A percentile compares a stretch with the other conserved stretches of the same genome.
These are phyloP conservation scores for Ceratobasidium sp. DNA, from an alignment of 1,284 basidiomycete species.

Conservation along the genomic window DNA sequence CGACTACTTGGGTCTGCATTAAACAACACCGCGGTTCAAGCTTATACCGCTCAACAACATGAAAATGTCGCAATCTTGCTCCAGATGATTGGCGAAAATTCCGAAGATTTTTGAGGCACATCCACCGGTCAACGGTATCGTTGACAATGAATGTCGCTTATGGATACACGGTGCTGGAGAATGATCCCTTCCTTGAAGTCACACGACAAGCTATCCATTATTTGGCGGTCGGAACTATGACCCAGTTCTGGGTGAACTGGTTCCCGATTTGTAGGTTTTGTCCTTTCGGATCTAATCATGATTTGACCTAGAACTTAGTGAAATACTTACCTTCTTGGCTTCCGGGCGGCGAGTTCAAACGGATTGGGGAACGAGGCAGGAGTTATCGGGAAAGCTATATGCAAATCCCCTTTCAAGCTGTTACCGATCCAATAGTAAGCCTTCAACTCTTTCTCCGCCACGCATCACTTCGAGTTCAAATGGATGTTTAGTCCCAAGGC, in stretches of 20 bases:
- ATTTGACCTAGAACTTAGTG: slow-evolving; percentile 7
- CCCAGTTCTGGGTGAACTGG: slow-evolving; percentile 20
- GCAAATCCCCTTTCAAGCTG: slow-evolving; percentile 22
- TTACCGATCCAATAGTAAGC: slow-evolving; percentile 11
- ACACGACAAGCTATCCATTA: neutral
- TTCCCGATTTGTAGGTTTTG: slow-evolving; percentile 15
- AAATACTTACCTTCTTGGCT: slow-evolving; percentile 20
- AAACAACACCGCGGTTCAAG: slow-evolving; percentile 6
- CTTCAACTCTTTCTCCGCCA: neutral
- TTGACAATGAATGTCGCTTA: slow-evolving; percentile 21
- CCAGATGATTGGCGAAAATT: neutral
- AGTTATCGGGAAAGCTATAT: neutral
- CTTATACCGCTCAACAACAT: slow-evolving; percentile 6
- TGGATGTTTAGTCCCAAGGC: neutral
- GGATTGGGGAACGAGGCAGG: neutral
- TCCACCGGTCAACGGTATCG: neutral
- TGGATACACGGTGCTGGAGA: slow-evolving; percentile 9
- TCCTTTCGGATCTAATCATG: neutral
- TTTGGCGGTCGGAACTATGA: neutral
- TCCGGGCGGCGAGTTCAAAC: slow-evolving; percentile 2
- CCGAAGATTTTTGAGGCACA: neutral
- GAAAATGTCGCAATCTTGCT: neutral
- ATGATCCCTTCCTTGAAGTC: slow-evolving; percentile 6
- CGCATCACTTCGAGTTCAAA: neutral
- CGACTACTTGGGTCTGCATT: slow-evolving; percentile 19